phyloP scores from a whole-genome alignment of 1,284 basidiomycete species.

The Sporisorium scitamineum region DNA sequence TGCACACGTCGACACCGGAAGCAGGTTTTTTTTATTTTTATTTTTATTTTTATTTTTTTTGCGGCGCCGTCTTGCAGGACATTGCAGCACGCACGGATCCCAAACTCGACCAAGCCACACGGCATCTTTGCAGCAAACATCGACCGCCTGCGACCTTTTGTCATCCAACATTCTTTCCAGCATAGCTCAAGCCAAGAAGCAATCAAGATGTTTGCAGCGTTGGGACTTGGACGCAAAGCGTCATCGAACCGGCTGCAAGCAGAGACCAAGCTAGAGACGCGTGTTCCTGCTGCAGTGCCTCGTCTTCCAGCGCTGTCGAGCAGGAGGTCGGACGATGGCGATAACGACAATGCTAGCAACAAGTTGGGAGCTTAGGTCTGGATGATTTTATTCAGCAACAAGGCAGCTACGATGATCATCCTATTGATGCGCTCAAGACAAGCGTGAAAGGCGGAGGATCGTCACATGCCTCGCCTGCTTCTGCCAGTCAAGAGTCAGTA shows the following conservation, averaged over 20 bases:
- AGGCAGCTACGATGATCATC: not conserved
- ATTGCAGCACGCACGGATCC: not conserved
- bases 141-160: not conserved
- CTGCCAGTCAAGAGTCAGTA: not conserved
- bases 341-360: not conserved
- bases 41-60: too few species aligned
- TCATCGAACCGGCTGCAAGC: not conserved
- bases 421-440: not conserved
- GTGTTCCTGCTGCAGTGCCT: conserved; percentile 16
- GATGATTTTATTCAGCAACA: not conserved
- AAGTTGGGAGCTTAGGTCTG: not conserved
- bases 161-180: not conserved
- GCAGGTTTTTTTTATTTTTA: too few species aligned
- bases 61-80: not conserved
- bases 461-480: not conserved
- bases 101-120: not conserved
- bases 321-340: not conserved
- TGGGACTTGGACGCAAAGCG: conserved; percentile 23
- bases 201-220: not conserved
- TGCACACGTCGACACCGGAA: not conserved
- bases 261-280: conserved; percentile 10
- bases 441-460: not conserved
- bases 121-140: too few species aligned
- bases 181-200: not conserved
- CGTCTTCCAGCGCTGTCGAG: conserved; percentile 13